Base-by-base conservation (phyloP, 106 monocot species). In the Apostasia ramifera region DNA sequence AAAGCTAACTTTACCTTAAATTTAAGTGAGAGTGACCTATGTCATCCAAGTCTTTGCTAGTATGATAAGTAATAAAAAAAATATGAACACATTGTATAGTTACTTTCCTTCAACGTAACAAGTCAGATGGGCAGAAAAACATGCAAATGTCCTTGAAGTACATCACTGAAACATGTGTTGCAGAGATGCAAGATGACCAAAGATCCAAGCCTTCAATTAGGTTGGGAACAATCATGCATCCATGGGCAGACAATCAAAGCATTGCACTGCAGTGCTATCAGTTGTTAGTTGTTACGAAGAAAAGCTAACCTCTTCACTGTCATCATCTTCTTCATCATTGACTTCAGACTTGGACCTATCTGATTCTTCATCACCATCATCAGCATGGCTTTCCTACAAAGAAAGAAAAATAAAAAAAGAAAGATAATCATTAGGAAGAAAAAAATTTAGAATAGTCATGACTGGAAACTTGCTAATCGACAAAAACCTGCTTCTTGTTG, bases 281-380 rank as follows among this genome's bases (percentile, higher is more conserved):
- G 5, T 61, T 43, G 40, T 2, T 42, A 61, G 26, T 26, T 44
- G 44, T 62, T 44, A 12, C 2, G 44, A 62, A 41, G 26, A 3
- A 62, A 42, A 62, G 12, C 55, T 62, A 40, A 71, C 78, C 63
- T 72, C 78, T 58, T 52, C 72, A 60, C 53, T 65, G 66, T 72
- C 78, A 8, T 78, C 78, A 14, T 77, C 77, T 66, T 77, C 77
- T 42, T 77, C 77, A 58, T 77, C 71, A 66, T 77, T 62, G 13
- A 77, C 66, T 71, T 77, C 77, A 71, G 77, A 77, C 64, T 77
- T 77, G 26, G 77, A 78, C 77, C 70, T 71, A 53, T 78, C 77
- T 3, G 77, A 78, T 26, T 78, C 77, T 57, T 71, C 77, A 40
- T 71, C 77, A 57, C 42, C 77, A 59, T 71, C 77, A 44, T 78